Percentiles rank a stretch among this genome's conserved stretches.
phyloP scores from a whole-genome alignment of 805 yeast species.

The Geotrichum ghanense region DNA sequence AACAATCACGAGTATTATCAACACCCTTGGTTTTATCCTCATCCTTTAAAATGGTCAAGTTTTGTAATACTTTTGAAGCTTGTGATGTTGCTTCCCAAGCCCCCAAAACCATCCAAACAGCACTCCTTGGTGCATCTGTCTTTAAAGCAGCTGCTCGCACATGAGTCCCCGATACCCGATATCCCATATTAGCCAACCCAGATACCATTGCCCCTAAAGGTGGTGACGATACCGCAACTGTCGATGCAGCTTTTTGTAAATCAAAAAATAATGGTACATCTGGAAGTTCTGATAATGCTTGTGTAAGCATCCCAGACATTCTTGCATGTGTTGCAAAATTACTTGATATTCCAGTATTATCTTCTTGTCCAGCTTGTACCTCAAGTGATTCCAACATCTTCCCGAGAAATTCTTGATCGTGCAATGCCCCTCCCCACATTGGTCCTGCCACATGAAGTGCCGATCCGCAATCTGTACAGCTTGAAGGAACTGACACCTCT shows the following conservation, averaged over 20 bases:
- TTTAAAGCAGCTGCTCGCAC: conserved; percentile 78
- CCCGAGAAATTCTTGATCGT: conserved; percentile 54
- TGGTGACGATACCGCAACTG: conserved; percentile 74
- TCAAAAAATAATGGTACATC: conserved; percentile 71
- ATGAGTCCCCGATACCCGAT: conserved; percentile 75
- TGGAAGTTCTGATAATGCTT: conserved; percentile 61
- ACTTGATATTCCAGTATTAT: too few species aligned
- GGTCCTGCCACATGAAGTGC: conserved; percentile 85
- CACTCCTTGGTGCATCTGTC: conserved; percentile 81
- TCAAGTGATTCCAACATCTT: conserved; percentile 45
- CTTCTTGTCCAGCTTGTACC: too few species aligned
- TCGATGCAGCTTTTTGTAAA: conserved; percentile 63
- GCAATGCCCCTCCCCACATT: conserved; percentile 84
- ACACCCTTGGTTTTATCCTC: not conserved
- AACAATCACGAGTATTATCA: too few species aligned
- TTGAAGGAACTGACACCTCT: conserved; percentile 14
- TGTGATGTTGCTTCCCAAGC: not conserved
- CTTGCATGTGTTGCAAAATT: conserved; percentile 71
- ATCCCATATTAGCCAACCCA: conserved; percentile 79
- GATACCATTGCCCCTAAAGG: conserved; percentile 59
- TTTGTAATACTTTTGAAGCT: not conserved
- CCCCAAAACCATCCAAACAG: conserved; percentile 50
- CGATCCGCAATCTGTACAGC: conserved; percentile 40
- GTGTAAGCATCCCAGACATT: conserved; percentile 83
- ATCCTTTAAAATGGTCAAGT: conserved; percentile 1